Percentiles rank a stretch among this genome's conserved stretches.
These are phyloP conservation scores for Xylariaceae sp. DNA, from an alignment of 2,329 filamentous ascomycete species.

Conservation along the genomic window DNA sequence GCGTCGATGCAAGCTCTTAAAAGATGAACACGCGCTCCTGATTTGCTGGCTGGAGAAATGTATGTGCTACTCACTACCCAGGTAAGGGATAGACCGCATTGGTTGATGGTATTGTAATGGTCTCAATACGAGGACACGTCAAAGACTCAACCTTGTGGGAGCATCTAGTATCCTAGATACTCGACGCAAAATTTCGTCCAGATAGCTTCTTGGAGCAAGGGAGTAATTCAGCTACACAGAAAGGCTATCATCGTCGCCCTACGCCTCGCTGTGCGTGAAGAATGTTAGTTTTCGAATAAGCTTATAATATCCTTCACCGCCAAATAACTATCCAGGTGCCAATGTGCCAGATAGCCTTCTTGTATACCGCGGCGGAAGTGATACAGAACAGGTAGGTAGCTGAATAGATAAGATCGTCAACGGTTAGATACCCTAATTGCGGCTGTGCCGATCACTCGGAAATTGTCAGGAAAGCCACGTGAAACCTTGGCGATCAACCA, in stretches of 20 bases:
- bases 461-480: conserved; percentile 27
- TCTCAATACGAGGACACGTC: not conserved
- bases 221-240: conserved; percentile 7
- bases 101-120: not conserved
- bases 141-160: not conserved
- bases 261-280: not conserved
- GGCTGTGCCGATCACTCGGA: conserved; percentile 29
- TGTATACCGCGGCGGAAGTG: not conserved
- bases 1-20: not conserved
- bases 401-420: too few relatives aligned
- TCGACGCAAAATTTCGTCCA: not conserved
- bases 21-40: not conserved
- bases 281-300: too few relatives aligned
- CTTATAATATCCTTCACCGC: too few relatives aligned
- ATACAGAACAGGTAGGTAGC: too few relatives aligned
- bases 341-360: not conserved
- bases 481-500: conserved; percentile 23
- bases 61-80: not conserved
- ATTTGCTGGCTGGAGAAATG: not conserved
- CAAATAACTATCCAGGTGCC: too few relatives aligned
- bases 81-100: not conserved
- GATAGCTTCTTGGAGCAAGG: not conserved
- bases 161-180: not conserved
- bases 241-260: not conserved
- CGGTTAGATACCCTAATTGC: too few relatives aligned